These are phyloP conservation scores for Schizothecium vesticola DNA, from an alignment of 495 filamentous ascomycete species.

Conservation along the genomic window DNA sequence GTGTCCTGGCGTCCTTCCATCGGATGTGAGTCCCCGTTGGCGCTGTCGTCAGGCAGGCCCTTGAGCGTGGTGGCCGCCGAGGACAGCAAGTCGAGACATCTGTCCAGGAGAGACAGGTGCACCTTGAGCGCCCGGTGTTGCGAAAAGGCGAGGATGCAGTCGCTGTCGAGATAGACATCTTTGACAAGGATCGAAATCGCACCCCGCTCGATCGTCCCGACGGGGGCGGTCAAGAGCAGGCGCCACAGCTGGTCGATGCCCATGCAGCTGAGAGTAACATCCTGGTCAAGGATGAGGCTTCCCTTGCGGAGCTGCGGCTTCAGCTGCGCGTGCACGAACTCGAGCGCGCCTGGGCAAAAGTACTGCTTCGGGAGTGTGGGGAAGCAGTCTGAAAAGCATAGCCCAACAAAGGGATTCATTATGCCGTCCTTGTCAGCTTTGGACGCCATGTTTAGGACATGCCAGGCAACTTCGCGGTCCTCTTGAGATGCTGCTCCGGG, in stretches of 20 bases:
- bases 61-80: slow-evolving; percentile 60
- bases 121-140: slow-evolving; percentile 49
- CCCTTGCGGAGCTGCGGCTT: slow-evolving; percentile 37
- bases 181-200: slow-evolving; percentile 64
- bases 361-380: slow-evolving; percentile 56
- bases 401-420: slow-evolving; percentile 57
- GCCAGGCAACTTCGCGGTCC: slow-evolving; percentile 61
- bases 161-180: slow-evolving; percentile 62
- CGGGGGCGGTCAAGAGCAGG: slow-evolving; percentile 66
- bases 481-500: slow-evolving; percentile 48
- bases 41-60: slow-evolving; percentile 33
- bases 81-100: slow-evolving; percentile 71
- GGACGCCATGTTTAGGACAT: slow-evolving; percentile 51
- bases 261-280: slow-evolving; percentile 36
- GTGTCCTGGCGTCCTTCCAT: slow-evolving; percentile 49
- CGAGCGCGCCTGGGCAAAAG: slow-evolving; percentile 60
- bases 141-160: slow-evolving; percentile 37
- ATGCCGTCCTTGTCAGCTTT: slow-evolving; percentile 33
- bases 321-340: slow-evolving; percentile 54
- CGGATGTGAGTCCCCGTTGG: slow-evolving; percentile 41
- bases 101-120: slow-evolving; percentile 71
- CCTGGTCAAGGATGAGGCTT: slow-evolving; percentile 40
- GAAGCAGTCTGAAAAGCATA: slow-evolving; percentile 62
- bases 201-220: slow-evolving; percentile 60
- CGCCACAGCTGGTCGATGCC: slow-evolving; percentile 79